These are phyloP conservation scores for Fraxinus ornus DNA, from an alignment of 305 asterid genomes.

Conservation along the genomic window DNA sequence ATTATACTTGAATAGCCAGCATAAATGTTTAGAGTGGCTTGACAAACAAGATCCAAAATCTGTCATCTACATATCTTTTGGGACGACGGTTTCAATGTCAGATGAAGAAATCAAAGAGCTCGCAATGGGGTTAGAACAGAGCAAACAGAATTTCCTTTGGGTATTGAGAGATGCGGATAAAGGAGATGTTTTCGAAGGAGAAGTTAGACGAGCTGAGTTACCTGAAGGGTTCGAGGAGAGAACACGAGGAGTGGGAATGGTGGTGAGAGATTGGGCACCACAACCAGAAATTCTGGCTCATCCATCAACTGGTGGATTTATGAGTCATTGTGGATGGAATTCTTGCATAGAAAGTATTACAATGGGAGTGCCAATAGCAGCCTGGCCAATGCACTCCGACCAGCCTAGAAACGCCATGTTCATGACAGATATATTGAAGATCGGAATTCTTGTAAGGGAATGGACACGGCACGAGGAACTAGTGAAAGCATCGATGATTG, in stretches of 20 bases:
- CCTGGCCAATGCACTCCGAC: constrained; percentile 77
- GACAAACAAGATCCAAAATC: constrained; percentile 25
- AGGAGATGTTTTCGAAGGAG: constrained; percentile 25
- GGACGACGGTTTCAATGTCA: constrained; percentile 29
- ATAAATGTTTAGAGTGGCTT: constrained; percentile 29
- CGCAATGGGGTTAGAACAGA: constrained; percentile 26
- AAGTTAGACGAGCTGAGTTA: constrained; percentile 15
- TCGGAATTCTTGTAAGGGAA: constrained; percentile 36
- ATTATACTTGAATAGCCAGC: not conserved
- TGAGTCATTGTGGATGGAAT: constrained; percentile 66
- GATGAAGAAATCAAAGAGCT: constrained; percentile 28
- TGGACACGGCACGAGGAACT: constrained; percentile 31
- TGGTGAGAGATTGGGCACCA: constrained; percentile 57
- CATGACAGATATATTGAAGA: constrained; percentile 27
- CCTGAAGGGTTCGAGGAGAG: constrained; percentile 36
- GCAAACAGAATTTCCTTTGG: constrained; percentile 32
- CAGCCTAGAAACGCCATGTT: constrained; percentile 59
- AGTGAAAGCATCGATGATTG: constrained; percentile 6
- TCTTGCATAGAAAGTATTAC: constrained; percentile 55
- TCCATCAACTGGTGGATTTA: constrained; percentile 40
- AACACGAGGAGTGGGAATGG: constrained; percentile 33
- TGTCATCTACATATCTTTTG: constrained; percentile 34
- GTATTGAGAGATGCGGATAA: constrained; percentile 38
- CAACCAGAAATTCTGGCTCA: constrained; percentile 48
- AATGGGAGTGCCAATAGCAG: constrained; percentile 55